phyloP scores from a whole-genome alignment of 2,329 filamentous ascomycete genomes.

The Blastomyces percursus region DNA sequence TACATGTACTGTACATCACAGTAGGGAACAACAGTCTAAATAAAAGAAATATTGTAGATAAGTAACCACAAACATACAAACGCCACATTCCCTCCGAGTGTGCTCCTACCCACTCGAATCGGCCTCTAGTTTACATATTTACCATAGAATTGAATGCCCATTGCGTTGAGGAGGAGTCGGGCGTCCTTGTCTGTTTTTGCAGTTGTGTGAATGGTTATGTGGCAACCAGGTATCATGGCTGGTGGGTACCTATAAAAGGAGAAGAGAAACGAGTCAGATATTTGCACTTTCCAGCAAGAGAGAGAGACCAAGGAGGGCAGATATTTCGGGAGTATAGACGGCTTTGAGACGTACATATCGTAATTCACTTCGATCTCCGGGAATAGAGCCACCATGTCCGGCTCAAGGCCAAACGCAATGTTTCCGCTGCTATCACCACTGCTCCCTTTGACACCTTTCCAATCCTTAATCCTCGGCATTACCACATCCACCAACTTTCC shows the following conservation, averaged over 20 bases:
- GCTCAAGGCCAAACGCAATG: slow-evolving; percentile 66
- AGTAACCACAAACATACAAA: background rate
- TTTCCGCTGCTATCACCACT: slow-evolving; percentile 86
- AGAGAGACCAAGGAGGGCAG: background rate
- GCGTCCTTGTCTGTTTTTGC: slow-evolving; percentile 79
- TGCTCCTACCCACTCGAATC: background rate
- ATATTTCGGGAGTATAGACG: background rate
- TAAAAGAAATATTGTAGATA: background rate
- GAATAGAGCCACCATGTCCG: slow-evolving; percentile 69
- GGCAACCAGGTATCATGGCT: slow-evolving; percentile 73
- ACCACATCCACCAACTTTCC: slow-evolving; percentile 85
- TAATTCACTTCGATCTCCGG: slow-evolving; percentile 94
- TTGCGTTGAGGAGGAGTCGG: slow-evolving; percentile 57
- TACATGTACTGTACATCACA: background rate
- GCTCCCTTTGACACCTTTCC: slow-evolving; percentile 63
- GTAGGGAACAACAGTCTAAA: background rate
- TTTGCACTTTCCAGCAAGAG: background rate
- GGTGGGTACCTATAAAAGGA: slow-evolving; percentile 45
- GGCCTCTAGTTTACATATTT: slow-evolving; percentile 47
- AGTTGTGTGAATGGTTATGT: slow-evolving; percentile 73
- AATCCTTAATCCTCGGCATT: slow-evolving; percentile 92
- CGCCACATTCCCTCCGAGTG: background rate
- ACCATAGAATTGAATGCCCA: slow-evolving; percentile 74
- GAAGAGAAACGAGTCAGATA: slow-evolving; percentile 5
- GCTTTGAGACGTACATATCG: slow-evolving; percentile 55